Base-by-base conservation (phyloP, 345 rosid species). In the Syzygium jambos region DNA sequence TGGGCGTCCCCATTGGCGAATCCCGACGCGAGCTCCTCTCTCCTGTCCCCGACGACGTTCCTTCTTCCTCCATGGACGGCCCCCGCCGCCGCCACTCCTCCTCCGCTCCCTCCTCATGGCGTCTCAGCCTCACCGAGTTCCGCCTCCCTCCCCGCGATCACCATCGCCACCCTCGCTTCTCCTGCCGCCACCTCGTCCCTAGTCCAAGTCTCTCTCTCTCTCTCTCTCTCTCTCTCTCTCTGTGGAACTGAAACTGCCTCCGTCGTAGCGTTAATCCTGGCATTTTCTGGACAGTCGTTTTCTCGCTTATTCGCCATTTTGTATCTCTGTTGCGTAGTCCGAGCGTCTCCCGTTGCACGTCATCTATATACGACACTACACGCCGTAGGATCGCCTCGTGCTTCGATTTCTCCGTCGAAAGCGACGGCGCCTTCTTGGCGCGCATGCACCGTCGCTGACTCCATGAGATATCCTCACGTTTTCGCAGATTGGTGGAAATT, bases 61-160 rank as follows among this genome's bases (percentile, higher is more conserved):
- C 78, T 38, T 43, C 78, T 68, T 68, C 43, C 78, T 30, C 78
- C 77, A 87, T 80, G 63, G 56, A 29, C 87, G 84, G 3, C 59
- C 9, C 9, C 59, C 23, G n/a, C 49, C 49, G 8, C 34, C 22
- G 16, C 57, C 12, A 51, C 41, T 23, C 19, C 85, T 86, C 59
- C 49, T 55, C 78, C 46, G 30, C 84, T n/a, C 65, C 84, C 82
- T 52, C 84, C 82, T 52, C 89, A 6, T 85, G 89, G 89, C 89
- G 87, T 46, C 89, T 88, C 80, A 88, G 86, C 52, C 85, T 88
- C 89, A 51, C 53, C 86, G 85, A 78, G 82, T 88, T 88, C 87
- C 89, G 83, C 57, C 87, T 88, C 78, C 52, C 87, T 88, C 68
- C 86, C 86, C 52, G 25, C 51, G 73, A 16, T 17, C 34, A 22